Conservation (phyloP, 1,284 basidiomycete species). For the Paramarasmius palmivorus region DNA sequence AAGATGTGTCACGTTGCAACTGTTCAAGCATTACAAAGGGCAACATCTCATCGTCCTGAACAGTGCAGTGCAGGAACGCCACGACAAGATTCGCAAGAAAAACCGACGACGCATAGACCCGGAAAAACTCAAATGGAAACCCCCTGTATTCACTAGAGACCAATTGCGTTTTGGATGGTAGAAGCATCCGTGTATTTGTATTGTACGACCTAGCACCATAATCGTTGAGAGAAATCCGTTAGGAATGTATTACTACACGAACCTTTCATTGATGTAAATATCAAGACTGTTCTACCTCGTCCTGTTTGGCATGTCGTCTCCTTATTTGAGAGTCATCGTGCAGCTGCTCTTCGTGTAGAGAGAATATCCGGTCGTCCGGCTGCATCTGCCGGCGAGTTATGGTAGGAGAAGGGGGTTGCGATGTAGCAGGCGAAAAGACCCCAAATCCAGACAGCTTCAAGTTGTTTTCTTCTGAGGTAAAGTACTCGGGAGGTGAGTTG, state of each 20-base stretch:
- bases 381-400: constrained; percentile 35
- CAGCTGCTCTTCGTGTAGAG: not conserved
- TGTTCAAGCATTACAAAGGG: constrained; percentile 97
- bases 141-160: constrained; percentile 88
- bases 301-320: not conserved
- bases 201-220: not conserved
- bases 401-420: constrained; percentile 66
- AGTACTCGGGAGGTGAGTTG: constrained; percentile 41
- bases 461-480: constrained; percentile 51
- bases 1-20: constrained; percentile 90
- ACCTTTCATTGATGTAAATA: not conserved
- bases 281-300: not conserved
- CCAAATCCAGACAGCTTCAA: constrained; percentile 66
- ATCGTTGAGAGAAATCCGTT: not conserved
- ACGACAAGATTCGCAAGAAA: constrained; percentile 85
- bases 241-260: not conserved
- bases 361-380: not conserved
- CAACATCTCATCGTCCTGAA: constrained; percentile 94
- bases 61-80: constrained; percentile 88
- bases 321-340: constrained; percentile 6
- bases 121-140: constrained; percentile 88
- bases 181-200: constrained; percentile 10
- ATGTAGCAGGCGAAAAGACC: constrained; percentile 68
- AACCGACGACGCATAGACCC: constrained; percentile 80
- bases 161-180: constrained; percentile 89